Percentiles rank a stretch among this genome's conserved stretches.
These are phyloP conservation scores for Geoglossum cookeanum DNA, from an alignment of 2,329 filamentous ascomycete species.

Conservation along the genomic window DNA sequence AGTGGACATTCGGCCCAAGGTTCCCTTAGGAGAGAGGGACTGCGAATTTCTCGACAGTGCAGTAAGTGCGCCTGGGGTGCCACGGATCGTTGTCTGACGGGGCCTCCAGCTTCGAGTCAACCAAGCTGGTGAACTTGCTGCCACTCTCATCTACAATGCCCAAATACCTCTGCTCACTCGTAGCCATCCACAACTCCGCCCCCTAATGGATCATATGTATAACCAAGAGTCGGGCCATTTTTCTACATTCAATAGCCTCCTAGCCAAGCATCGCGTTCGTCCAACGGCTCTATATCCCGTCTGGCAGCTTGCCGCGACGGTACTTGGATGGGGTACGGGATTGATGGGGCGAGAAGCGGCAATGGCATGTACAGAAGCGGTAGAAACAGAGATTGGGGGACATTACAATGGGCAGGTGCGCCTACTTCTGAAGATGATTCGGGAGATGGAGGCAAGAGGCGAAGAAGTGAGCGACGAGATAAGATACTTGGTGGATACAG, in stretches of 20 bases:
- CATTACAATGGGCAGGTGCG: constrained; percentile 93
- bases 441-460: constrained; percentile 49
- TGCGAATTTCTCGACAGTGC: constrained; percentile 58
- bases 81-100: background rate
- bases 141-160: constrained; percentile 78
- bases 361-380: constrained; percentile 96
- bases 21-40: constrained; percentile 50
- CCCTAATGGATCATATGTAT: constrained; percentile 95
- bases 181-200: constrained; percentile 69
- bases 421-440: constrained; percentile 60
- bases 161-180: constrained; percentile 68
- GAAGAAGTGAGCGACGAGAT: constrained; percentile 70
- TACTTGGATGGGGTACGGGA: constrained; percentile 76
- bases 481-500: constrained; percentile 46
- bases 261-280: constrained; percentile 73
- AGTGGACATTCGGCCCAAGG: constrained; percentile 11
- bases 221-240: constrained; percentile 87
- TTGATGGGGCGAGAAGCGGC: constrained; percentile 80
- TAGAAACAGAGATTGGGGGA: constrained; percentile 91
- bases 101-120: constrained; percentile 62
- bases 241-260: constrained; percentile 61
- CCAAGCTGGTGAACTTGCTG: constrained; percentile 93
- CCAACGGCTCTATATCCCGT: constrained; percentile 85
- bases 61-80: constrained; percentile 23
- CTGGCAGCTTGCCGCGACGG: constrained; percentile 64